A percentile compares a stretch with the other conserved stretches of the same genome.
These are phyloP conservation scores for Phaeosphaeria sp. DNA, from an alignment of 2,329 filamentous ascomycete species.

Conservation along the genomic window DNA sequence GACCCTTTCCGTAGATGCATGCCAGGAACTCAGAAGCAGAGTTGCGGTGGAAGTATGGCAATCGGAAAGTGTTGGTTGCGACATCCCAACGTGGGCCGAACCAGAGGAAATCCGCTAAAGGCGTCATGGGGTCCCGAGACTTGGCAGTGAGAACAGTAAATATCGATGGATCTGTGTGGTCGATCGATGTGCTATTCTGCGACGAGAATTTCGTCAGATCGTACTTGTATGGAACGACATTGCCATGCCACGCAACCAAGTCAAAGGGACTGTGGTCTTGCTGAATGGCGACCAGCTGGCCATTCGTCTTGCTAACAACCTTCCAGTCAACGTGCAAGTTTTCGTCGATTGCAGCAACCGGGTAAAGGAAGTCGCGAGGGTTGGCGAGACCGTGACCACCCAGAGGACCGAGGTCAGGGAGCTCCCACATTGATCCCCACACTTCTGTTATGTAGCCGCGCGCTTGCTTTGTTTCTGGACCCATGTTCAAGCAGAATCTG, in stretches of 20 bases:
- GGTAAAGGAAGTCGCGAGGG: slow-evolving; percentile 48
- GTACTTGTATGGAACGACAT: slow-evolving; percentile 61
- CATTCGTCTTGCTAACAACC: slow-evolving; percentile 47
- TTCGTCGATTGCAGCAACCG: slow-evolving; percentile 47
- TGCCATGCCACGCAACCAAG: slow-evolving; percentile 50
- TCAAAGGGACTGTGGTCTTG: slow-evolving; percentile 54
- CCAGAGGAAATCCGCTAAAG: slow-evolving; percentile 48
- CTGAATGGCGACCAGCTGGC: slow-evolving; percentile 40
- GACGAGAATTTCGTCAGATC: slow-evolving; percentile 58
- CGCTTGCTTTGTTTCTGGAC: slow-evolving; percentile 38
- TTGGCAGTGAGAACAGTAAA: slow-evolving; percentile 48
- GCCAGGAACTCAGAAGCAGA: slow-evolving; percentile 47
- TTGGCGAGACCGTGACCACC: slow-evolving; percentile 51
- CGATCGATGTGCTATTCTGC: slow-evolving; percentile 47
- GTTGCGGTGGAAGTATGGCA: slow-evolving; percentile 50
- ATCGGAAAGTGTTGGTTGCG: slow-evolving; percentile 47
- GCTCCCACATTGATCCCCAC: slow-evolving; percentile 50
- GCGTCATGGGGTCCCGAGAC: slow-evolving; percentile 45
- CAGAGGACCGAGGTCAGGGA: slow-evolving; percentile 48
- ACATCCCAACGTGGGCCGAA: slow-evolving; percentile 50
- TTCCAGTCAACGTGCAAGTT: slow-evolving; percentile 43
- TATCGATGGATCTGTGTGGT: slow-evolving; percentile 49
- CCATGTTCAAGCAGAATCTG: slow-evolving; percentile 45
- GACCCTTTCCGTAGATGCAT: slow-evolving; percentile 46
- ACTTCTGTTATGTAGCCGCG: slow-evolving; percentile 51